Evolutionary conservation across 148 eudicot species (phyloP).

Genomic region (Vaccinium darrowii): DNA sequence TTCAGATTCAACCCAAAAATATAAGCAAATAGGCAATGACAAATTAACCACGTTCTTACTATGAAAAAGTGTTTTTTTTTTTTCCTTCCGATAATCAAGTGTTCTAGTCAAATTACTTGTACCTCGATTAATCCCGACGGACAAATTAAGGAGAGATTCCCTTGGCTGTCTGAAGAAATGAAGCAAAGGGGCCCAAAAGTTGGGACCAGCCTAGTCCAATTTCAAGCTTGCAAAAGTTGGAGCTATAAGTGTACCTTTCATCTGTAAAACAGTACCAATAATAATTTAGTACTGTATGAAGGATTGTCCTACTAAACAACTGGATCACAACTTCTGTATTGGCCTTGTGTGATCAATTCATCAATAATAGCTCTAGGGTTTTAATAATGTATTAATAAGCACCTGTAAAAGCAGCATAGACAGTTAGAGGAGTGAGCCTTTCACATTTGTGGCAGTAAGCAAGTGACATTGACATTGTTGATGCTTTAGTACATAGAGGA

Average conservation of each 20-base stretch:
- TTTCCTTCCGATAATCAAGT: too few relatives aligned
- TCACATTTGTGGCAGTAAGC: background rate
- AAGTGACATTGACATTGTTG: background rate
- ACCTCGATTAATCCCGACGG: too few relatives aligned
- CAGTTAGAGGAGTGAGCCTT: background rate
- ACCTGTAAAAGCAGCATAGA: background rate
- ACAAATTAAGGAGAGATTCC: too few relatives aligned
- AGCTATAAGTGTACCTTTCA: background rate
- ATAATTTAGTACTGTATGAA: background rate
- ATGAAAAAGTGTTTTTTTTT: too few relatives aligned
- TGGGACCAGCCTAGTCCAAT: conserved; percentile 1
- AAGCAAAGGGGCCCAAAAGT: background rate
- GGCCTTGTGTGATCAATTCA: background rate
- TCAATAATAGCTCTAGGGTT: background rate
- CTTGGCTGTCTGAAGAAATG: background rate
- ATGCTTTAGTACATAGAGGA: background rate
- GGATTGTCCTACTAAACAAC: background rate
- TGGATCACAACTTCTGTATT: background rate
- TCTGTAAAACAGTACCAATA: background rate
- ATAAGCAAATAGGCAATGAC: too few relatives aligned
- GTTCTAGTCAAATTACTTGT: too few relatives aligned
- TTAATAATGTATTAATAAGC: background rate
- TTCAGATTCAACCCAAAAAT: too few relatives aligned
- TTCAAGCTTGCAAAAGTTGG: background rate
- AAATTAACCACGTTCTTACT: too few relatives aligned